Evolutionary conservation across 768 basidiomycete species (phyloP).

Genomic region (Kwoniella newhampshirensis): DNA sequence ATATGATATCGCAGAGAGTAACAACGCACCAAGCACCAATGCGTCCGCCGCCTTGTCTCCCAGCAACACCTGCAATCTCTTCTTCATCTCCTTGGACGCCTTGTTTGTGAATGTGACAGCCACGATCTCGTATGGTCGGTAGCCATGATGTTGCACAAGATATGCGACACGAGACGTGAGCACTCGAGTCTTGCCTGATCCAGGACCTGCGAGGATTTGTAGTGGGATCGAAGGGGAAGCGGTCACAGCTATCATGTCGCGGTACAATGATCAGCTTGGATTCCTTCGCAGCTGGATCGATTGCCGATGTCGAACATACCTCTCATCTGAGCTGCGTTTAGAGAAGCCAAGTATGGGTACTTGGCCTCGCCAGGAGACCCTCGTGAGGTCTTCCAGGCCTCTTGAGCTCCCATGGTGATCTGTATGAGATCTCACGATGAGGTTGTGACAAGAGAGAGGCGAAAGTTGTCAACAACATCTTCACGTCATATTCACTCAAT

Average conservation of each 20-base stretch:
- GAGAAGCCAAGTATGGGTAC: constrained; percentile 31
- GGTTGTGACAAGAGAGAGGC: too few relatives aligned
- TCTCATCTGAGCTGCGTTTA: constrained; percentile 43
- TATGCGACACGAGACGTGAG: constrained; percentile 54
- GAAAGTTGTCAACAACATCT: too few relatives aligned
- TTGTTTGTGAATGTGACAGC: constrained; percentile 81
- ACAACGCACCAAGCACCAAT: constrained; percentile 58
- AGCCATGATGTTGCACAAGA: constrained; percentile 45
- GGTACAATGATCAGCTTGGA: neutral
- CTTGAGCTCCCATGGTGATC: neutral
- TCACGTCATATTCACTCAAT: neutral
- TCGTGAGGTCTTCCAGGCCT: neutral
- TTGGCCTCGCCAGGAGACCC: constrained; percentile 1
- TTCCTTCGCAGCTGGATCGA: neutral
- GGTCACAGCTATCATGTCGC: constrained; percentile 61
- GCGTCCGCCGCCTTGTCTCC: constrained; percentile 62
- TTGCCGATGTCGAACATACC: constrained; percentile 19
- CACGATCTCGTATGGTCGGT: constrained; percentile 48
- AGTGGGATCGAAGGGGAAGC: constrained; percentile 65
- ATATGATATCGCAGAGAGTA: too few relatives aligned
- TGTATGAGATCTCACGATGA: too few relatives aligned
- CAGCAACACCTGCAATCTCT: constrained; percentile 66
- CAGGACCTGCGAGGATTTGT: constrained; percentile 79
- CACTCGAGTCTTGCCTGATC: constrained; percentile 61
- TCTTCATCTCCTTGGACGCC: constrained; percentile 81